Base-by-base conservation (phyloP, 1,139 yeast genomes). In the Hemisphaericaspora xylanilytica region DNA sequence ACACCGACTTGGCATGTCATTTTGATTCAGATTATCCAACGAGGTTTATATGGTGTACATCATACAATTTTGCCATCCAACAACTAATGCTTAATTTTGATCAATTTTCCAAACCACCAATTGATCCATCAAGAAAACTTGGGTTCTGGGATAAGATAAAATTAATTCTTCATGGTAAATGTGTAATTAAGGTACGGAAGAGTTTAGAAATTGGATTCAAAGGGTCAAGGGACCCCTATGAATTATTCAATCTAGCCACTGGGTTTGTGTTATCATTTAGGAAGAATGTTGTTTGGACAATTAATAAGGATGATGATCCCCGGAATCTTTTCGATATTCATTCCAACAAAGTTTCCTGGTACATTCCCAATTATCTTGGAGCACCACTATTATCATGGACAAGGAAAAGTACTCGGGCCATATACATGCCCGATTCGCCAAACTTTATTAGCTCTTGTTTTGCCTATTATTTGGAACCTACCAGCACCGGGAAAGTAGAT, bases 1-100 rank as follows among this genome's bases (percentile, higher is more conserved):
- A 69, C 53, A 75, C 89, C 0, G 81, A 81, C 42, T 56, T 88
- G 46, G 61, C 67, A 10, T 70, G 86, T 43, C 69, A 67, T 12
- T 70, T 85, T 30, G 68, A 72, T 40, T 75, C 95, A 0, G 65
- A 68, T 14, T 58, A 61, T 7, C 81, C 92, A 0, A 78, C 94
- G 0, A 67, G 86, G 27, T 79, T 87, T 31, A 79, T 87, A 0
- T 89, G 96, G 95, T 95, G 96, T 21, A 81, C 83, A 27, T 84
- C 89, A 0, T 83, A 82, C 53, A 88, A 82, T 51, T 90, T 95
- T 28, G 94, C 89, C 1, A 74, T 90, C 29, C 90, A 88, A 48
- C 92, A 88, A 48, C 73, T 82, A 2, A 85, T 86, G 83, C 67
- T 80, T 40, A 85, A 81, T 42, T 74, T 90, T 50, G 96, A 89